Evolutionary conservation across 1,284 basidiomycete genomes (phyloP), one percentile per base, ranked within the genome.

Genomic region (Coniferiporia weirii): DNA sequence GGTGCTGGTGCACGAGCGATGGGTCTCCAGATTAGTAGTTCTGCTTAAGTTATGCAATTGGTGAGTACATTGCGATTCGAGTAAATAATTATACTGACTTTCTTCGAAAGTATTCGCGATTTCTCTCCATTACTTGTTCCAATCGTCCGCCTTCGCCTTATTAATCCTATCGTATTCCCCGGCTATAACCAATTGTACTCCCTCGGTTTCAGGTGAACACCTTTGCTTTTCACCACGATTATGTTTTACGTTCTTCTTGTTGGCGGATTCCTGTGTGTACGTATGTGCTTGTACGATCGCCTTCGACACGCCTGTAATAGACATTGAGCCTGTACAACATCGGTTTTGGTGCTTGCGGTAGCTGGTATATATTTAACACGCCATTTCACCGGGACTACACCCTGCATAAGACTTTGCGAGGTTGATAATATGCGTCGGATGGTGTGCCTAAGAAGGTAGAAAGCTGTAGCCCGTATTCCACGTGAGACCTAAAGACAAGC

Each of bases 1-100:
- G 89, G 89, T 43, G 85, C 89, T 49, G 89, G 89, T 20, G 89
- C 89, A 43, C 78, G 89, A 19, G 86, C 87, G 40, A 76, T 91
- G 71, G 89, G 84, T 20, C 74, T 87, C 59, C 76, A 71, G 52
- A 70, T 65, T 22, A 51, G 52, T 48, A 27, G 27, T 36, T 6
- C 12, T 35, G 44, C 45, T 40, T 59, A 44, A 59, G 22, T 17
- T 32, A 2, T 34, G 15, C 6, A 15, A 49, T 43, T 32, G 22
- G 44, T 50, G 20, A 40, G 57, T 54, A 34, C 45, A 27, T 53
- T 22, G 7, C 12, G 17, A 48, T 5, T 12, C 2, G 27, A 13
- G 17, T 12, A 17, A 50, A 4, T 3, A 32, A 50, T 2, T 46
- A 2, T 3, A 50, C 27, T 27, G 27, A 46, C 44, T 46, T 54